phyloP scores from a whole-genome alignment of 129 eudicot species.

The Flaveria bidentis region DNA sequence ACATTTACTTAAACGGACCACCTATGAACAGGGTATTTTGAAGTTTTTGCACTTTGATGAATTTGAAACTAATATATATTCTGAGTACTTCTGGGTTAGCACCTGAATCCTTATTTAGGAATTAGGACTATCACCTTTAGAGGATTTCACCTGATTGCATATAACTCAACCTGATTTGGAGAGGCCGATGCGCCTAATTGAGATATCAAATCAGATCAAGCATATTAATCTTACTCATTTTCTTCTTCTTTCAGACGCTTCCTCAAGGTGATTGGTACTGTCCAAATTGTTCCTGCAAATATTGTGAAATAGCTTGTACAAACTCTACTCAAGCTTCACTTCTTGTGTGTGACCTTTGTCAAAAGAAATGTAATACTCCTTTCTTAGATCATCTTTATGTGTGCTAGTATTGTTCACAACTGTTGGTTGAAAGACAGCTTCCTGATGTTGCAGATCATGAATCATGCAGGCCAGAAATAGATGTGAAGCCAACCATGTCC shows the following conservation, averaged over 20 bases:
- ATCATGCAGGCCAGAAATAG: conserved; percentile 52
- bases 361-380: conserved; percentile 56
- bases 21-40: too few relatives aligned
- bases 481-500: conserved; percentile 31
- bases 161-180: too few relatives aligned
- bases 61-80: too few relatives aligned
- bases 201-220: background rate
- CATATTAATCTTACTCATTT: conserved; percentile 8
- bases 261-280: conserved; percentile 87
- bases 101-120: too few relatives aligned
- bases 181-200: background rate
- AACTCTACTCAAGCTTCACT: conserved; percentile 36
- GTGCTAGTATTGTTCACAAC: conserved; percentile 15
- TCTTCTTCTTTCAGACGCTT: conserved; percentile 54
- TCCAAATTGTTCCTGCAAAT: conserved; percentile 71
- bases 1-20: too few relatives aligned
- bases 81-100: too few relatives aligned
- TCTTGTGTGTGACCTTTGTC: conserved; percentile 50
- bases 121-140: too few relatives aligned
- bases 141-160: too few relatives aligned
- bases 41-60: too few relatives aligned
- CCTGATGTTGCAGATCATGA: conserved; percentile 57
- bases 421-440: conserved; percentile 25
- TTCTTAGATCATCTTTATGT: conserved; percentile 1
- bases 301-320: conserved; percentile 42